Base-by-base conservation (phyloP, 495 filamentous ascomycete species). In the Daldinia vernicosa region DNA sequence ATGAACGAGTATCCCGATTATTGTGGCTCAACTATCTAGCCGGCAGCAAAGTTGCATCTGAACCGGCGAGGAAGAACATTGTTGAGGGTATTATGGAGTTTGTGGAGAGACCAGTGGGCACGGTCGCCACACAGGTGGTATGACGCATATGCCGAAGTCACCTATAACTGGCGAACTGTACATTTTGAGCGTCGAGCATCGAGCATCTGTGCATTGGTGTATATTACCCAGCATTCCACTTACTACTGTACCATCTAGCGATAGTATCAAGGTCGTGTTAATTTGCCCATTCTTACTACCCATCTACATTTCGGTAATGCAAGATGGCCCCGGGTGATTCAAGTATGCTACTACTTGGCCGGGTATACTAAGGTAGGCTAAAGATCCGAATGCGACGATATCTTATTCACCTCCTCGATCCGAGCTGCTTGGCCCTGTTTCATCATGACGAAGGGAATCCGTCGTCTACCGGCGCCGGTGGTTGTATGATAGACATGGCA, bases 11-110 rank as follows among this genome's bases (percentile, higher is more conserved):
- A 9, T 90, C 89, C 59, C 87, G 92, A 60, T 82, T 93, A 63
- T 82, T 98, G 19, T 98, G 95, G 95, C 80, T 97, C 77, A 90
- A 92, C 63, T 99, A 97, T 80, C 79, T 99, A 37, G 93, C 88
- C 19, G 96, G 94, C 7, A 91, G 90, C 79, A 92, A 88, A 63
- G 93, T 97, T 9, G 92, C 93, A 4, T 96, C 92, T 75, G 93
- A 97, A 71, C 85, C 85, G 6, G 91, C 93, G 28, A 85, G 95
- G 67, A 84, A 87, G 82, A 94, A 86, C 60, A 89, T 99, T 61
- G 91, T 97, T 4, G 90, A 97, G 40, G 95, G 95, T 0, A 83
- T 96, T 57, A 89, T 97, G 86, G 89, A 87, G 62, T 88, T 98
- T 81, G 94, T 95, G 15, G 93, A 94, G 82, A 80, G 95, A 71